phyloP scores from a whole-genome alignment of 352 stramenopile species.

The Pythium grandisporangium region DNA sequence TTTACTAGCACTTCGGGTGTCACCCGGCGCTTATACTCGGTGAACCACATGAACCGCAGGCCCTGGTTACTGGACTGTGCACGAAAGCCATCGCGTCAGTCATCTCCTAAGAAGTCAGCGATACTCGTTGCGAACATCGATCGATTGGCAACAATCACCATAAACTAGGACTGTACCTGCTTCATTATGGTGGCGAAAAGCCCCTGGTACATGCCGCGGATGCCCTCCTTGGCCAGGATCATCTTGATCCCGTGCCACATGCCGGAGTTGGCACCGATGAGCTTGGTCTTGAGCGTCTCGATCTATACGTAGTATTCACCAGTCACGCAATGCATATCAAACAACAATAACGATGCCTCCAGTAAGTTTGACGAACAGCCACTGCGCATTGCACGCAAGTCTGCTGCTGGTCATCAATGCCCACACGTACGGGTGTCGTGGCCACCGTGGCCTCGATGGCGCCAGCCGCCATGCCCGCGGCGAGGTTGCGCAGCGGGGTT shows the following conservation, averaged over 20 bases:
- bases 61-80: conserved; percentile 90
- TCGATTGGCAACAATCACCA: conserved; percentile 1
- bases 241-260: conserved; percentile 87
- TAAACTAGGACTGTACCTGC: conserved; percentile 41
- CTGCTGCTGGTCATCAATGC: background rate
- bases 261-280: conserved; percentile 93
- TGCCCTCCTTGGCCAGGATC: conserved; percentile 89
- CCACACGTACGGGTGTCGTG: conserved; percentile 79
- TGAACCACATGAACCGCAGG: conserved; percentile 96
- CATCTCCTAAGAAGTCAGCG: background rate
- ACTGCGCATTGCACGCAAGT: background rate
- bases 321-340: too few species aligned
- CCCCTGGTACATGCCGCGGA: conserved; percentile 90
- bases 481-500: conserved; percentile 87
- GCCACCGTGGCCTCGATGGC: conserved; percentile 88
- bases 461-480: conserved; percentile 89
- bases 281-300: conserved; percentile 97
- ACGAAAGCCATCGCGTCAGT: background rate
- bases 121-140: background rate
- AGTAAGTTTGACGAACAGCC: too few species aligned
- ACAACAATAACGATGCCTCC: too few species aligned
- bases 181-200: conserved; percentile 93
- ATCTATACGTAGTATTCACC: too few species aligned
- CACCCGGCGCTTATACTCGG: conserved; percentile 88
- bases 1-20: conserved; percentile 44